phyloP scores from a whole-genome alignment of 140 eudicot species.

The Ambrosia hybrid region DNA sequence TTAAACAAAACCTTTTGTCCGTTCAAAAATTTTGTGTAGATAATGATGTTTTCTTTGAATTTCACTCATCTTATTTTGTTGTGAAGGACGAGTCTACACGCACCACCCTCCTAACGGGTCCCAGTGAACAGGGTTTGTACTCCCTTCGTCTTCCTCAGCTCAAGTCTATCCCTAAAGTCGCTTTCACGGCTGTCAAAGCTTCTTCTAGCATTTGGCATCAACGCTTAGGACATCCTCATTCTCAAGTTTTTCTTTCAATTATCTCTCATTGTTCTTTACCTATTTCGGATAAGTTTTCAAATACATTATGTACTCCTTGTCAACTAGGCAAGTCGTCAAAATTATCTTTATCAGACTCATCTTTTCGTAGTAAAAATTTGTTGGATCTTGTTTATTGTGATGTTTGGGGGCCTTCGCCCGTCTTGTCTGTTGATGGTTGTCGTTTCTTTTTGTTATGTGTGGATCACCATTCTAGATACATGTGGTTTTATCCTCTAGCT shows the following conservation, averaged over 20 bases:
- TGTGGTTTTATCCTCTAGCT: background rate
- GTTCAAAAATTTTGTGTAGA: background rate
- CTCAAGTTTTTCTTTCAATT: background rate
- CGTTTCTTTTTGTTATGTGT: conserved; percentile 1
- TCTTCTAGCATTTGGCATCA: conserved; percentile 5
- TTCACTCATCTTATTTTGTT: background rate
- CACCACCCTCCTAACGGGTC: background rate
- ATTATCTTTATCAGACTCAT: background rate
- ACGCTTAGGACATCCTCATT: conserved; percentile 4
- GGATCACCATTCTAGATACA: background rate
- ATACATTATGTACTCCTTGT: conserved; percentile 11
- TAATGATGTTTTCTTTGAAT: conserved; percentile 4
- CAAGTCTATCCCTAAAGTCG: conserved; percentile 5
- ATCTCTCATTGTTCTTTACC: conserved; percentile 7
- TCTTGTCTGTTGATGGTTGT: background rate
- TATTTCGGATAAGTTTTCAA: background rate
- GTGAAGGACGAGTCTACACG: conserved; percentile 8
- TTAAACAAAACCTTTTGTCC: background rate
- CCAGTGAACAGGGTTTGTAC: conserved; percentile 2
- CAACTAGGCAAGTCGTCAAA: conserved; percentile 17
- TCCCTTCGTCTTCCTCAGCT: conserved; percentile 2
- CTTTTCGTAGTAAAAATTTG: background rate
- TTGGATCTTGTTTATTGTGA: conserved; percentile 16
- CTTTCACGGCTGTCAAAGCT: background rate
- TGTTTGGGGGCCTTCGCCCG: conserved; percentile 18